Evolutionary conservation across 2,329 filamentous ascomycete species (phyloP), one percentile per base, ranked within the genome.

Genomic region (Exophiala viscosa): DNA sequence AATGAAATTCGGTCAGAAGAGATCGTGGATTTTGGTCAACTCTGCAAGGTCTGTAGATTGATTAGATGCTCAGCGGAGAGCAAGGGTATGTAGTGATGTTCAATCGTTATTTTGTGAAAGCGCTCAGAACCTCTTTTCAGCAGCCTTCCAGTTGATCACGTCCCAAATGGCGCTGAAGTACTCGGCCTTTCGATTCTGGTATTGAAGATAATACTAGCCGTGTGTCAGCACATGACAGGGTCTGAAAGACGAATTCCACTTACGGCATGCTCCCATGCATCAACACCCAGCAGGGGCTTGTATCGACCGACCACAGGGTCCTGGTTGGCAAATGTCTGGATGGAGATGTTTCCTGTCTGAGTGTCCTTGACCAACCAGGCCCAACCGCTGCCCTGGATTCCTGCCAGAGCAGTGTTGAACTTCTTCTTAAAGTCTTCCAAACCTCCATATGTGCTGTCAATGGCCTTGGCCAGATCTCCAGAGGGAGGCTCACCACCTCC

Each of bases 161-260:
- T 95, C 88, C 91, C 91, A 96, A 70, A 96, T 87, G 54, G 89
- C 89, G 65, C 82, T 82, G 74, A 96, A 96, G 80, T 96, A 96
- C 77, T 96, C 90, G 52, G 87, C 90, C 84, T 96, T 96, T 73
- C 90, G 86, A 80, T 96, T 96, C 83, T 96, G 82, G 76, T 96
- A 96, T 77, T 96, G 89, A 58, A 96, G 80, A 76, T 80, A 82
- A 59, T 56, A 62, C 54, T 45, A 53, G 20, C 8, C 35, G 23
- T 15, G 6, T 11, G 28, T 50, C 33, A 55, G 53, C 35, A 20
- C 5, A 20, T 9, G 3, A 11, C 7, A 28, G 18, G 11, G 8
- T 3, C 8, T 36, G 3, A 43, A 23, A 14, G 7, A 5, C 9
- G 20, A 9, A 15, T 32, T 38, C 13, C 14, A 40, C 59, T 61